A percentile compares a stretch with the other conserved stretches of the same genome.
These are phyloP conservation scores for Raphidocelis subcapitata DNA, from an alignment of 139 green algal species.

Conservation along the genomic window DNA sequence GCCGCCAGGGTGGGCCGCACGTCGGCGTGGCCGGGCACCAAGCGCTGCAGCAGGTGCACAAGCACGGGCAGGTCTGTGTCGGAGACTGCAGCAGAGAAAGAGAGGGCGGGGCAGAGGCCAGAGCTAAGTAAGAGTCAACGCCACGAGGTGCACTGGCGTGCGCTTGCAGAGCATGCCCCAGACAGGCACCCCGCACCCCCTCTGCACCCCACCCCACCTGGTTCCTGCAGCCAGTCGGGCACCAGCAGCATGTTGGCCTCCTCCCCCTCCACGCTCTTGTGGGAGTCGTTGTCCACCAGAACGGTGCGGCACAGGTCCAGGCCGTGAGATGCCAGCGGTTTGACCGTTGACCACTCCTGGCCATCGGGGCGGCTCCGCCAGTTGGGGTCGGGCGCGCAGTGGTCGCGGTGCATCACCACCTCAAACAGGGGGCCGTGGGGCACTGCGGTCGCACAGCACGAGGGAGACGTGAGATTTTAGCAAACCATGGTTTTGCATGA, in stretches of 20 bases:
- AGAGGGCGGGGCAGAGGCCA: no score
- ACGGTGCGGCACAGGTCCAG: conserved; percentile 36
- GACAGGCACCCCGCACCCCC: no score
- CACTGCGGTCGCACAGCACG: background rate
- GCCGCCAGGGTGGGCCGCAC: no score
- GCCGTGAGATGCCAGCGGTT: conserved; percentile 56
- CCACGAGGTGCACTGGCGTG: no score
- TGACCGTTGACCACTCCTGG: conserved; percentile 63
- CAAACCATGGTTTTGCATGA: background rate
- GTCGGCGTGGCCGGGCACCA: background rate
- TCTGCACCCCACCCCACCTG: conserved; percentile 18
- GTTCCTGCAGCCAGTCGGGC: conserved; percentile 44
- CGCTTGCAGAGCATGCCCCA: no score
- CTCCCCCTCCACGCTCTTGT: conserved; percentile 53
- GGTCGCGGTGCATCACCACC: conserved; percentile 33
- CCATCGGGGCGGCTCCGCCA: conserved; percentile 32
- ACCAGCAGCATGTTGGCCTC: conserved; percentile 56
- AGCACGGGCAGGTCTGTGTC: no score
- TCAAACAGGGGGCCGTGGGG: conserved; percentile 29
- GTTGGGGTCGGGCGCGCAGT: conserved; percentile 36
- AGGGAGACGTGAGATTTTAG: background rate
- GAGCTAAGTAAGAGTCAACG: no score
- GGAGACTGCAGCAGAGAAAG: no score
- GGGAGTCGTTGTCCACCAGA: conserved; percentile 65
- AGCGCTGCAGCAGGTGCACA: background rate